These are phyloP conservation scores for Chlorella variabilis DNA, from an alignment of 163 green algal species.

Conservation along the genomic window DNA sequence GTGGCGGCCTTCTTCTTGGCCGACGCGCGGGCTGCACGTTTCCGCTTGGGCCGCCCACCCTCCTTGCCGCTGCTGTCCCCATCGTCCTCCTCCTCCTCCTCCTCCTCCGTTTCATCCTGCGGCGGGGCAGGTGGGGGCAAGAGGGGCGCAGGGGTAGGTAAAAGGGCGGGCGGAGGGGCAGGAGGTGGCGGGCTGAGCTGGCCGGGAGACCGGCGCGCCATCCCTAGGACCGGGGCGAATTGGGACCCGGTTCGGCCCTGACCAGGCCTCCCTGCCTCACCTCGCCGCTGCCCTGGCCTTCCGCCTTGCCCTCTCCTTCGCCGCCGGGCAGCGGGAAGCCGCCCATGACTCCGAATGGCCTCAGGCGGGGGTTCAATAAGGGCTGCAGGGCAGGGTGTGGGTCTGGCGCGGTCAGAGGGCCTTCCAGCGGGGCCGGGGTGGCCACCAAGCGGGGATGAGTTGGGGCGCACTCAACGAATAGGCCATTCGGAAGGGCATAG, in stretches of 20 bases:
- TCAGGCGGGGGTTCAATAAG: neutral
- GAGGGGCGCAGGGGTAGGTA: too few relatives aligned
- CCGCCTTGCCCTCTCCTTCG: constrained; percentile 3
- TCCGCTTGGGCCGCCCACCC: constrained; percentile 22
- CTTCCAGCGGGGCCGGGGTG: neutral
- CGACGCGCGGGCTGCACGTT: neutral
- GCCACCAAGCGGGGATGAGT: neutral
- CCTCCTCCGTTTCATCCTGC: constrained; percentile 27
- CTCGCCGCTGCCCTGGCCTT: constrained; percentile 10
- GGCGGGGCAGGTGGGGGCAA: too few relatives aligned
- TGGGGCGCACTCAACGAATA: neutral
- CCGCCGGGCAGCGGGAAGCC: constrained; percentile 9
- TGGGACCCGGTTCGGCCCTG: neutral
- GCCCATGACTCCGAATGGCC: constrained; percentile 1
- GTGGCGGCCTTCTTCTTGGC: constrained; percentile 4
- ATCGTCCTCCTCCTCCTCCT: neutral
- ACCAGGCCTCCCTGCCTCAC: too few relatives aligned
- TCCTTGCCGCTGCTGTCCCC: constrained; percentile 17
- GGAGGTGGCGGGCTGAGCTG: neutral
- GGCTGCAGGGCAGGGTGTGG: neutral
- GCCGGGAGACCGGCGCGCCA: neutral
- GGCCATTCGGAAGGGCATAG: neutral
- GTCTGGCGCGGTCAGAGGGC: neutral
- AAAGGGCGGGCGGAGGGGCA: neutral
- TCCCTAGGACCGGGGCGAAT: neutral